Evolutionary conservation across 2,329 filamentous ascomycete genomes (phyloP).

Genomic region (Neonectria neomacrospora): DNA sequence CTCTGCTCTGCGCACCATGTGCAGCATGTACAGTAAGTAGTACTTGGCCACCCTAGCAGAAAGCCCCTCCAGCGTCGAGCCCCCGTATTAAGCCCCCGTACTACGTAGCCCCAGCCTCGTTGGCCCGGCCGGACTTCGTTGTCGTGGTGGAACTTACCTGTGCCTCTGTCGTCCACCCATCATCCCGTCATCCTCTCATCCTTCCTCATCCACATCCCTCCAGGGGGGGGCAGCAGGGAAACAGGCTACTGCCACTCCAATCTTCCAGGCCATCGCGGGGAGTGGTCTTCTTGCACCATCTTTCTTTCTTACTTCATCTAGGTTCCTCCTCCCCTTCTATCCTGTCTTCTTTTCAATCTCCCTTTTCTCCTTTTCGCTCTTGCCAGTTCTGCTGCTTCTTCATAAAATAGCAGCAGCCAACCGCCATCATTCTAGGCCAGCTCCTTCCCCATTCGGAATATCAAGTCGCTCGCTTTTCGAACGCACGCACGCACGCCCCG

Average conservation of each 20-base stretch:
- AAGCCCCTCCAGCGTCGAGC: slow-evolving; percentile 33
- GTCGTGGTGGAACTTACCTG: slow-evolving; percentile 29
- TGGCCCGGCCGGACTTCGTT: slow-evolving; percentile 30
- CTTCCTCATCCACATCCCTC: slow-evolving; percentile 30
- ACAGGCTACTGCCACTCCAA: slow-evolving; percentile 27
- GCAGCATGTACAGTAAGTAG: slow-evolving; percentile 22
- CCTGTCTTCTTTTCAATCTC: slow-evolving; percentile 1
- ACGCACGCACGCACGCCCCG: slow-evolving; percentile 3
- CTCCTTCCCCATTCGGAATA: slow-evolving; percentile 9
- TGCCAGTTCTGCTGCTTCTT: slow-evolving; percentile 9
- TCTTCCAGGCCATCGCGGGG: slow-evolving; percentile 40
- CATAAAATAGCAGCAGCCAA: slow-evolving; percentile 20
- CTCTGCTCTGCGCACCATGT: background rate
- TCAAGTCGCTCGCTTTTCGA: slow-evolving; percentile 29
- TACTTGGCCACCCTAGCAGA: slow-evolving; percentile 31
- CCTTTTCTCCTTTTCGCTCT: slow-evolving; percentile 12
- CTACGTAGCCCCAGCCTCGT: slow-evolving; percentile 33
- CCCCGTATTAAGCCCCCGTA: too few species aligned
- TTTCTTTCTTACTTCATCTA: background rate
- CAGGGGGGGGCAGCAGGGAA: slow-evolving; percentile 33
- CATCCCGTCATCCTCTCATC: slow-evolving; percentile 35
- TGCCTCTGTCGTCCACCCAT: slow-evolving; percentile 28
- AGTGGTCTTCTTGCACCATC: slow-evolving; percentile 18
- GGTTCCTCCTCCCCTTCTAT: slow-evolving; percentile 1
- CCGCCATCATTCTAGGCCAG: slow-evolving; percentile 22